A percentile compares a stretch with the other conserved stretches of the same genome.
Evolutionary conservation across 768 basidiomycete genomes (phyloP).

Genomic region (Pleurotus platypus): DNA sequence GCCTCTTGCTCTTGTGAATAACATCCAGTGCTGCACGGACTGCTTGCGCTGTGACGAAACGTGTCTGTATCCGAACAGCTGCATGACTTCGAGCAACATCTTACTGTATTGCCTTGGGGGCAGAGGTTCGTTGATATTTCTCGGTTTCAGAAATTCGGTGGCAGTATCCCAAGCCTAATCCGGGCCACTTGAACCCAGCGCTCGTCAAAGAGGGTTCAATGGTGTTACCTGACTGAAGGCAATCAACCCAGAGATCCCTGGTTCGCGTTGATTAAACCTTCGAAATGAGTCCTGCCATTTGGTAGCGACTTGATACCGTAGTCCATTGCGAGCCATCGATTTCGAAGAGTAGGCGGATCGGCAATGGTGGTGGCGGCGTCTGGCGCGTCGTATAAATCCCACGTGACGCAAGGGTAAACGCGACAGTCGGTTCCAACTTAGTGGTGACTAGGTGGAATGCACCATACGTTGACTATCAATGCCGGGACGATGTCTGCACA

Average conservation of each 20-base stretch:
- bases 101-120: slow-evolving; percentile 19
- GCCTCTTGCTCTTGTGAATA: slow-evolving; percentile 53
- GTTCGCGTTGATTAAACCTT: slow-evolving; percentile 54
- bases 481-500: no score
- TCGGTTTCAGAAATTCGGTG: slow-evolving; percentile 51
- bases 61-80: no score
- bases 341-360: no score
- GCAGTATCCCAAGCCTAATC: slow-evolving; percentile 59
- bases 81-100: slow-evolving; percentile 1
- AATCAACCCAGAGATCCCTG: slow-evolving; percentile 63
- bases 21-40: slow-evolving; percentile 56
- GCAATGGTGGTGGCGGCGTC: no score
- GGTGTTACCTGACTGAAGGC: slow-evolving; percentile 54
- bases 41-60: slow-evolving; percentile 24
- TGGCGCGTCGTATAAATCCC: no score
- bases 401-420: no score
- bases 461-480: no score
- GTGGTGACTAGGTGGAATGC: no score
- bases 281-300: slow-evolving; percentile 72
- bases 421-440: no score
- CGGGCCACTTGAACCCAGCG: slow-evolving; percentile 3
- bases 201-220: no score
- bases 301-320: slow-evolving; percentile 61
- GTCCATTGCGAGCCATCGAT: slow-evolving; percentile 55
- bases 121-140: slow-evolving; percentile 40